Evolutionary conservation across 176 grass and related monocot species (phyloP), one percentile per base, ranked within the genome.

Genomic region (Eleusine indica): DNA sequence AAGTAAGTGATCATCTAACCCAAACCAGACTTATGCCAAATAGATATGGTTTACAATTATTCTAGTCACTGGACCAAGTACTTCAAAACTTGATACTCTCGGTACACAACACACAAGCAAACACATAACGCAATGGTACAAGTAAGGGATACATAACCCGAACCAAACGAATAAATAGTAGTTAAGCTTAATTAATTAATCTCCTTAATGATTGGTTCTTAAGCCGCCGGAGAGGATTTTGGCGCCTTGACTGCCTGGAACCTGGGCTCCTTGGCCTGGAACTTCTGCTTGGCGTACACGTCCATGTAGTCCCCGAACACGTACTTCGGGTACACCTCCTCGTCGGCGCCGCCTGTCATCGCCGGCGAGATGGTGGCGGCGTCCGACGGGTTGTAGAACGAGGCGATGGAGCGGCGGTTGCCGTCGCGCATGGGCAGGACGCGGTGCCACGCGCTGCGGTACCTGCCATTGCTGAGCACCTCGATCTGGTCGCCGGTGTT

Each of bases 401-500:
- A 91, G 0, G 92, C 89, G 54, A 94, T 51, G 62, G 87, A 94
- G 29, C 87, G 84, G 73, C 92, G 82, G 74, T 89, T 94, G 48
- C 81, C 92, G 57, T 87, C 71, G 84, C 81, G 73, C 80, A 91
- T 87, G 11, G 92, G 84, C 0, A 94, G 77, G 2, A 94, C 80
- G 18, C 89, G 92, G 89, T 94, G 92, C 92, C 89, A 94, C 0
- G 87, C 86, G 84, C 89, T 94, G 67, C 87, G 89, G 86, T 94
- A 94, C 4, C 81, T 35, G 0, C 92, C 92, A 44, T 87, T 85
- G 80, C 89, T 89, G 48, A 94, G 76, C 76, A 91, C 92, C 86
- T 94, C 92, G 48, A 94, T 76, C 89, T 94, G 92, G 16, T 94
- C 89, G 47, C 92, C 92, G 37, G 83, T 94, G 84, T 94, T 94